Conservation (phyloP, 2,329 filamentous ascomycete species). For the Aphanoascus verrucosus region DNA sequence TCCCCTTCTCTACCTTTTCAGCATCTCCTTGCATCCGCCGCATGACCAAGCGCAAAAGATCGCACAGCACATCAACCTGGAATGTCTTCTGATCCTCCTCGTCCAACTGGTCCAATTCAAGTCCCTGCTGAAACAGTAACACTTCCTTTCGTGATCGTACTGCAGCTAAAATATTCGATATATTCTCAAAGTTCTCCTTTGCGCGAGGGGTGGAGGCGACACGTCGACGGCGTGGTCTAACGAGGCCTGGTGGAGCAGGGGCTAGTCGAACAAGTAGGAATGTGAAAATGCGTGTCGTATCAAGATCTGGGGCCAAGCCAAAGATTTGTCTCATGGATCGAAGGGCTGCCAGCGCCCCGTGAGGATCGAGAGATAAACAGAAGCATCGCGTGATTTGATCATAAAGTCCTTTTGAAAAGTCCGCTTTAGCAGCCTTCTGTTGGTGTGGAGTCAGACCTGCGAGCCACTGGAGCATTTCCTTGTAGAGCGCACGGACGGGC, state of each 20-base stretch:
- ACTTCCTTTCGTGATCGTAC: slow-evolving; percentile 32
- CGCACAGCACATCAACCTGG: slow-evolving; percentile 35
- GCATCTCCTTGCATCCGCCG: slow-evolving; percentile 24
- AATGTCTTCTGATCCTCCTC: slow-evolving; percentile 30
- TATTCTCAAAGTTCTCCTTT: slow-evolving; percentile 36
- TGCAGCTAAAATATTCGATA: slow-evolving; percentile 36
- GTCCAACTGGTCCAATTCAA: slow-evolving; percentile 28
- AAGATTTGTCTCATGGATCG: slow-evolving; percentile 37
- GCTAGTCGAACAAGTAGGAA: slow-evolving; percentile 40
- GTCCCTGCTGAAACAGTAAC: slow-evolving; percentile 24
- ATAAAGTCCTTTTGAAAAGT: slow-evolving; percentile 42
- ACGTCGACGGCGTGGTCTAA: slow-evolving; percentile 32
- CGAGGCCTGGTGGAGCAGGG: slow-evolving; percentile 19
- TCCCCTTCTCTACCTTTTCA: slow-evolving; percentile 25
- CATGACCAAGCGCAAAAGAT: slow-evolving; percentile 34
- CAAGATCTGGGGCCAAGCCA: slow-evolving; percentile 36
- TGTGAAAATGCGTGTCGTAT: slow-evolving; percentile 39
- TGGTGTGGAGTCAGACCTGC: slow-evolving; percentile 24
- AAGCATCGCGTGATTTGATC: slow-evolving; percentile 44
- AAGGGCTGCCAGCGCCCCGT: slow-evolving; percentile 42
- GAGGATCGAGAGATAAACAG: slow-evolving; percentile 40
- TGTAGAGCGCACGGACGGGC: slow-evolving; percentile 36
- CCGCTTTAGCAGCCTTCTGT: slow-evolving; percentile 23
- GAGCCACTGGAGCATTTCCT: slow-evolving; percentile 41
- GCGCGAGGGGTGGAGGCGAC: slow-evolving; percentile 32